Evolutionary conservation across 345 rosid genomes (phyloP), one percentile per base, ranked within the genome.

Genomic region (Psidium friedrichsthalianum): DNA sequence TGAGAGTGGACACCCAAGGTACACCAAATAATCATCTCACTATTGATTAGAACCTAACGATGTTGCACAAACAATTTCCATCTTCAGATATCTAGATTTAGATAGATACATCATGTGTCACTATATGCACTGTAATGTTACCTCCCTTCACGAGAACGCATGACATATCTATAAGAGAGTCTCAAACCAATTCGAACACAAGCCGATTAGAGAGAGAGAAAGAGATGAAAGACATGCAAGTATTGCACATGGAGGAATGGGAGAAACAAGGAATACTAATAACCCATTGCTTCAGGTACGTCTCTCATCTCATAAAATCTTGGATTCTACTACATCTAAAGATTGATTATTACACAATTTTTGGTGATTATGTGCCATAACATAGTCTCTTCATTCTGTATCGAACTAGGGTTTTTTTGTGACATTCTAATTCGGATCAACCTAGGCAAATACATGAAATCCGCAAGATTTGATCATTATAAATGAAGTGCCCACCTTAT

Each of bases 231-330:
- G 76, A 29, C 24, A 16, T 51, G 54, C 54, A 51, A 84, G 92
- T 91, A n/a, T 90, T 90, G 78, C 91, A 55, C 87, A 92, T 92
- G 93, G 91, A 21, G 94, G 93, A 55, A 51, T 20, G 15, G 91
- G 92, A 55, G 89, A 87, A 5, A 13, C 89, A 16, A 92, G 93
- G 53, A 90, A 92, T 22, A 91, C 94, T 3, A 56, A 58, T 18
- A 92, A 89, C 85, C 90, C 93, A 1, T 59, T 86, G 5, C 21
- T 92, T 84, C 92, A 90, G 93, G 92, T 90, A 83, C 6, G 2
- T 56, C 27, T 56, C 61, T 56, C 58, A 3, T 56, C 3, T 0
- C 25, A 6, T 3, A 55, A 21, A 20, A 7, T 56, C 58, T 21
- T 56, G 3, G 25, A 56, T 56, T 20, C 20, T 2, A 20, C 2